Evolutionary conservation across 345 rosid species (phyloP).

Genomic region (Citrus maxima): DNA sequence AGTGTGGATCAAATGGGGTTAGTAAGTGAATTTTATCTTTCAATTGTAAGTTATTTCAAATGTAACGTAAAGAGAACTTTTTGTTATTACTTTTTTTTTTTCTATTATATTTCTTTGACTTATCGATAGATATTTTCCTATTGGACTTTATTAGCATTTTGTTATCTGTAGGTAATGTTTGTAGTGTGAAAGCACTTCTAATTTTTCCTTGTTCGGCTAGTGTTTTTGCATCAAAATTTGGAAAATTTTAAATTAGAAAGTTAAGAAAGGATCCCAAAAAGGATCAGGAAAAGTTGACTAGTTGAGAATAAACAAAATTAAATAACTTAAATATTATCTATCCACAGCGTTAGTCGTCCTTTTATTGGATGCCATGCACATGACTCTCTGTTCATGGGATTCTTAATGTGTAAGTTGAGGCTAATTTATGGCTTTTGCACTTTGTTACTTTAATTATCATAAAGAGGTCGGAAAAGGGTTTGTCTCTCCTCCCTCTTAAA

Average conservation of each 20-base stretch:
- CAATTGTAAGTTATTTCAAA: too few relatives aligned
- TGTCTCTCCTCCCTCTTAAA: background rate
- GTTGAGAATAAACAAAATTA: background rate
- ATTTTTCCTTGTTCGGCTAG: background rate
- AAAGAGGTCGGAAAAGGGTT: background rate
- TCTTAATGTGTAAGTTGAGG: slow-evolving; percentile 3
- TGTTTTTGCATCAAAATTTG: background rate
- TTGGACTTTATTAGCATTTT: background rate
- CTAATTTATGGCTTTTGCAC: slow-evolving; percentile 15
- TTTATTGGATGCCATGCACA: background rate
- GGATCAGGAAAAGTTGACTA: background rate
- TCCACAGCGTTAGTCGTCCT: too few relatives aligned
- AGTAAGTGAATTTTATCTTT: too few relatives aligned
- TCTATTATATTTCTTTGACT: too few relatives aligned
- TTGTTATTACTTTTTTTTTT: too few relatives aligned
- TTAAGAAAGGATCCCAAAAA: background rate
- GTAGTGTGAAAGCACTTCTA: too few relatives aligned
- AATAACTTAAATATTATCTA: background rate
- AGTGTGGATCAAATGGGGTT: too few relatives aligned
- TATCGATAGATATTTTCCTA: too few relatives aligned
- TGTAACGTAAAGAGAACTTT: too few relatives aligned
- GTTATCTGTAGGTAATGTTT: background rate
- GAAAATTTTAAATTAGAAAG: background rate
- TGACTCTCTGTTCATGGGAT: background rate
- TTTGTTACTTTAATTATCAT: slow-evolving; percentile 17